A percentile compares a stretch with the other conserved stretches of the same genome.
Conservation (phyloP, 2,329 filamentous ascomycete species). For the Nothopassalora personata region DNA sequence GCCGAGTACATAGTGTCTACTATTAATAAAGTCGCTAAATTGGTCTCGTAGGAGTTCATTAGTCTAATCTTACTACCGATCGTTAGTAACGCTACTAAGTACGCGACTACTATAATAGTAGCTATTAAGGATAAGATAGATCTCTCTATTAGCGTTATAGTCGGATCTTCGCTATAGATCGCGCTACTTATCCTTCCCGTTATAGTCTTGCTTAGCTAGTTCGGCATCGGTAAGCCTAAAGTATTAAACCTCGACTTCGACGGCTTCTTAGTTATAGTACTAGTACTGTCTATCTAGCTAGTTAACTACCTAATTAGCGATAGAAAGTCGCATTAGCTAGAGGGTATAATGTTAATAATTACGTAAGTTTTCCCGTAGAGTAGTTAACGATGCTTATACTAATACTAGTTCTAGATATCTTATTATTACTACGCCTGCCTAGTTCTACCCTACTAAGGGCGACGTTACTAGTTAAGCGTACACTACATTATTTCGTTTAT, state of each 20-base stretch:
- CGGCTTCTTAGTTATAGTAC: slow-evolving; percentile 71
- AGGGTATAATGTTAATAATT: slow-evolving; percentile 50
- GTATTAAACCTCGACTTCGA: slow-evolving; percentile 77
- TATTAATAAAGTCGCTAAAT: slow-evolving; percentile 48
- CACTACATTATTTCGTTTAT: not conserved
- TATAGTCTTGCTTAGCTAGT: slow-evolving; percentile 58
- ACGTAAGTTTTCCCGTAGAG: slow-evolving; percentile 1
- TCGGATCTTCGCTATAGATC: slow-evolving; percentile 51
- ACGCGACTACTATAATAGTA: slow-evolving; percentile 51
- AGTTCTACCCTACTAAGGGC: slow-evolving; percentile 39
- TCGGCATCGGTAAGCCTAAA: slow-evolving; percentile 40
- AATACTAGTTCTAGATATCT: slow-evolving; percentile 39
- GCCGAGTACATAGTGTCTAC: slow-evolving; percentile 50
- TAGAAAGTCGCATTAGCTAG: slow-evolving; percentile 48
- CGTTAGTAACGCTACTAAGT: slow-evolving; percentile 53
- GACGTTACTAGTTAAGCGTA: slow-evolving; percentile 15
- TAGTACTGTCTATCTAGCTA: slow-evolving; percentile 52
- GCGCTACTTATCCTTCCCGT: slow-evolving; percentile 56
- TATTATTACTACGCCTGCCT: slow-evolving; percentile 58
- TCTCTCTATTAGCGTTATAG: slow-evolving; percentile 50
- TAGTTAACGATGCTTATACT: not conserved
- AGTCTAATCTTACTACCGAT: slow-evolving; percentile 53
- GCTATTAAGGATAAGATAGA: slow-evolving; percentile 55
- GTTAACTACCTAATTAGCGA: slow-evolving; percentile 59
- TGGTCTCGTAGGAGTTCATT: slow-evolving; percentile 52